phyloP scores from a whole-genome alignment of 352 stramenopile species.

The Blastocystis sp. region DNA sequence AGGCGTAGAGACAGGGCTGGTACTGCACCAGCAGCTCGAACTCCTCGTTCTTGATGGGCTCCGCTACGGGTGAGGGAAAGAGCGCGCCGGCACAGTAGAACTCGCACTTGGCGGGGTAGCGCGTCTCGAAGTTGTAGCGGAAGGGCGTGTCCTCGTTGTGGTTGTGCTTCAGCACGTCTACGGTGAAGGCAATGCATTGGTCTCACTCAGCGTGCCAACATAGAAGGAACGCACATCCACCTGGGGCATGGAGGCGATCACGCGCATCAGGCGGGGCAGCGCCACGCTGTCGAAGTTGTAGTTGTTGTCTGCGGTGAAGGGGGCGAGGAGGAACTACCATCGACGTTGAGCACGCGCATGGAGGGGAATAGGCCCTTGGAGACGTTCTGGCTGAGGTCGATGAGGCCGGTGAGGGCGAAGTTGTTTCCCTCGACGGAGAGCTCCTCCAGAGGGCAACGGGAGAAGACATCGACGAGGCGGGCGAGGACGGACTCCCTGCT shows the following conservation, averaged over 20 bases:
- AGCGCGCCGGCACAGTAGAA: conserved; percentile 29
- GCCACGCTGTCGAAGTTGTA: conserved; percentile 60
- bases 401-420: conserved; percentile 37
- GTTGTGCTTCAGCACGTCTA: conserved; percentile 63
- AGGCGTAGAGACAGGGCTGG: conserved; percentile 50
- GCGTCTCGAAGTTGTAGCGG: conserved; percentile 59
- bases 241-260: neutral
- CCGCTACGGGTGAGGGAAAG: conserved; percentile 5
- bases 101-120: conserved; percentile 44
- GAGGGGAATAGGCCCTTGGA: conserved; percentile 17
- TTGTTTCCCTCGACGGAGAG: conserved; percentile 43
- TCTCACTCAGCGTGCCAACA: conserved; percentile 17
- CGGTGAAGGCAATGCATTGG: neutral
- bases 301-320: conserved; percentile 48
- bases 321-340: neutral
- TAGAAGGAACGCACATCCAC: conserved; percentile 58
- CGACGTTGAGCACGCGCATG: conserved; percentile 21
- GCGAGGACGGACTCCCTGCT: conserved; percentile 7
- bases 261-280: conserved; percentile 22
- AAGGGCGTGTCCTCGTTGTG: conserved; percentile 50
- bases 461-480: neutral
- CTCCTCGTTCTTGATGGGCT: conserved; percentile 60
- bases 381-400: conserved; percentile 40
- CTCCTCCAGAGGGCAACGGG: neutral
- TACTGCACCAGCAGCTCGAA: conserved; percentile 54